These are phyloP conservation scores for Chalara sp. DNA, from an alignment of 2,329 filamentous ascomycete species.

Conservation along the genomic window DNA sequence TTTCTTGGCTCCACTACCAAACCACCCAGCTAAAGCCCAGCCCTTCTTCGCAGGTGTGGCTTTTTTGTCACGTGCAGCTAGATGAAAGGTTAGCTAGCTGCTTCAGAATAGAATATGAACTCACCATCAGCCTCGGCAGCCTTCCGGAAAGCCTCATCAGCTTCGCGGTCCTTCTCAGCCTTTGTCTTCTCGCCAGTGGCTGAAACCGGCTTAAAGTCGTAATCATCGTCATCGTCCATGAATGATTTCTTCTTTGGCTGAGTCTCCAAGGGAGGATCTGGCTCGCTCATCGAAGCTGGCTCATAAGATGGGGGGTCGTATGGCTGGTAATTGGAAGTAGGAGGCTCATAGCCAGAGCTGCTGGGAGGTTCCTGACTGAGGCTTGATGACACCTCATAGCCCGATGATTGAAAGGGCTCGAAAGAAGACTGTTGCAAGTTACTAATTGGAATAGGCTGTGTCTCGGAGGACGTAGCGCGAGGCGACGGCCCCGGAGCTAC, in stretches of 20 bases:
- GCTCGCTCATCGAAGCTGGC: constrained; percentile 37
- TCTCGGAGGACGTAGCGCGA: constrained; percentile 20
- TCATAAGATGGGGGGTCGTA: constrained; percentile 60
- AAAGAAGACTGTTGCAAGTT: neutral
- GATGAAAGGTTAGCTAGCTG: neutral
- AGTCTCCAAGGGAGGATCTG: constrained; percentile 32
- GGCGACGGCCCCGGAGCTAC: constrained; percentile 26
- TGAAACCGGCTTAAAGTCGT: constrained; percentile 46
- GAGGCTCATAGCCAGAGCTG: constrained; percentile 20
- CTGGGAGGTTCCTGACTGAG: constrained; percentile 22
- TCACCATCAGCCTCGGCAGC: constrained; percentile 71
- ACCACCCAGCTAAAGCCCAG: constrained; percentile 84
- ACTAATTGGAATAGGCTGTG: constrained; percentile 12
- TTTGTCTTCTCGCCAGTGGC: constrained; percentile 49
- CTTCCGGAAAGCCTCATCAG: constrained; percentile 78
- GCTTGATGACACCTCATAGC: neutral
- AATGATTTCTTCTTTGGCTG: constrained; percentile 70
- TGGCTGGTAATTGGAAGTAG: constrained; percentile 21
- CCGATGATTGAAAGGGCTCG: neutral
- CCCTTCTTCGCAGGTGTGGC: constrained; percentile 53
- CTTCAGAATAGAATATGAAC: constrained; percentile 24
- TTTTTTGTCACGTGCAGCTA: constrained; percentile 55
- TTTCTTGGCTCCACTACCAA: constrained; percentile 58
- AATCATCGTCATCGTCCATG: constrained; percentile 74
- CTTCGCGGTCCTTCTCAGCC: constrained; percentile 66